Percentiles rank a stretch among this genome's conserved stretches.
Evolutionary conservation across 2,329 filamentous ascomycete species (phyloP).

Genomic region (Proliferodiscus dingleyae): DNA sequence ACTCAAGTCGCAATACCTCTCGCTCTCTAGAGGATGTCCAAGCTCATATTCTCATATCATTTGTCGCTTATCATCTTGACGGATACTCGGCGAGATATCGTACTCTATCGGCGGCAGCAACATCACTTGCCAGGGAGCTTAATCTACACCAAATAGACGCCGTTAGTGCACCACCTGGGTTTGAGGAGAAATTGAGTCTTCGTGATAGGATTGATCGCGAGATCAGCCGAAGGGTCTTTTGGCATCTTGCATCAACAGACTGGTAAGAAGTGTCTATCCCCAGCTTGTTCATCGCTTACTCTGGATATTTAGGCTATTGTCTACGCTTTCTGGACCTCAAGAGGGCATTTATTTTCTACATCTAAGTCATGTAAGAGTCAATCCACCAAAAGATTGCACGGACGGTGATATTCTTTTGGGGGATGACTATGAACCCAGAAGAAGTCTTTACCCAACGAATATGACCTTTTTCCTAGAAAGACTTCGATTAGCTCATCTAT

Average conservation of each 20-base stretch:
- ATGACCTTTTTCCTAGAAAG: constrained; percentile 36
- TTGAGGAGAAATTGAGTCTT: constrained; percentile 10
- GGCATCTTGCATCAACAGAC: constrained; percentile 34
- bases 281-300: constrained; percentile 10
- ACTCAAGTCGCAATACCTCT: constrained; percentile 24
- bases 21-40: constrained; percentile 34
- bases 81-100: constrained; percentile 32
- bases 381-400: constrained; percentile 30
- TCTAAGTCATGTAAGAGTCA: constrained; percentile 33
- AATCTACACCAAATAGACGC: constrained; percentile 12
- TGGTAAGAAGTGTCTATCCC: constrained; percentile 26
- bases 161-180: no score
- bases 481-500: constrained; percentile 33
- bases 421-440: constrained; percentile 21
- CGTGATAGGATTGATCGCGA: constrained; percentile 27
- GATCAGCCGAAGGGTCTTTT: constrained; percentile 34
- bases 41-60: constrained; percentile 33
- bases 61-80: constrained; percentile 31
- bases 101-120: constrained; percentile 28
- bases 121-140: constrained; percentile 22
- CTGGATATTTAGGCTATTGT: constrained; percentile 24
- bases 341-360: constrained; percentile 34
- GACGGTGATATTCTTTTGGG: constrained; percentile 32
- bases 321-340: constrained; percentile 29
- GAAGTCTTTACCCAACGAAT: constrained; percentile 29